These are phyloP conservation scores for Fraxinus baroniana DNA, from an alignment of 305 asterid genomes.

Conservation along the genomic window DNA sequence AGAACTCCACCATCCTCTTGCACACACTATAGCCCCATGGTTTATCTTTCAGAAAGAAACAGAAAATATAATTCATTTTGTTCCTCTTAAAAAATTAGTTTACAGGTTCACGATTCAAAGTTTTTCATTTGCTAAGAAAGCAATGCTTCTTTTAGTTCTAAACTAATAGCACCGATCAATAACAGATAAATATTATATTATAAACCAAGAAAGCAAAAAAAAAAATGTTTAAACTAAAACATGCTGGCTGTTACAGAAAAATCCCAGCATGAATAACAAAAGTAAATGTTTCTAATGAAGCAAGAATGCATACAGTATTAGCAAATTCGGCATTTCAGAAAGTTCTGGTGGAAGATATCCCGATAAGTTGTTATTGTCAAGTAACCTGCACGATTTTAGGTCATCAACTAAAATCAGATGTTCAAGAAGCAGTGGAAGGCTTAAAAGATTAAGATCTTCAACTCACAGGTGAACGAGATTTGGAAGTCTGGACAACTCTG, in stretches of 20 bases:
- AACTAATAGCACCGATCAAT: not conserved
- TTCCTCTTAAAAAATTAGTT: not conserved
- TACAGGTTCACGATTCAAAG: not conserved
- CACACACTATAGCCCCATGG: not conserved
- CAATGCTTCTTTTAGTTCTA: not conserved
- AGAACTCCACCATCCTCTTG: not conserved
- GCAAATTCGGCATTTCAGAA: constrained; percentile 57
- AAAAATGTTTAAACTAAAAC: not conserved
- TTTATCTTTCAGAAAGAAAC: not conserved
- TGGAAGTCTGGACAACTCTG: constrained; percentile 77
- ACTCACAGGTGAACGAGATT: constrained; percentile 92
- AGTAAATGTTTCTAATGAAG: constrained; percentile 24
- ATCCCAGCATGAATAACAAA: constrained; percentile 12
- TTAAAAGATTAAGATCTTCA: constrained; percentile 5
- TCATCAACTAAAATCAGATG: constrained; percentile 19
- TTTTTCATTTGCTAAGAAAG: not conserved
- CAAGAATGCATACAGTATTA: constrained; percentile 67
- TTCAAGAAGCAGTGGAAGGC: constrained; percentile 3
- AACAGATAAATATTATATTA: not conserved
- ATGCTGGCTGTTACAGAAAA: not conserved
- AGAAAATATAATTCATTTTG: not conserved
- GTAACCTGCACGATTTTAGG: constrained; percentile 58
- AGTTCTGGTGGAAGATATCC: constrained; percentile 91
- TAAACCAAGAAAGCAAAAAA: not conserved
- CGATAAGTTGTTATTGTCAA: constrained; percentile 93